These are phyloP conservation scores for Hymenoscyphus infarciens DNA, from an alignment of 2,329 filamentous ascomycete species.

Conservation along the genomic window DNA sequence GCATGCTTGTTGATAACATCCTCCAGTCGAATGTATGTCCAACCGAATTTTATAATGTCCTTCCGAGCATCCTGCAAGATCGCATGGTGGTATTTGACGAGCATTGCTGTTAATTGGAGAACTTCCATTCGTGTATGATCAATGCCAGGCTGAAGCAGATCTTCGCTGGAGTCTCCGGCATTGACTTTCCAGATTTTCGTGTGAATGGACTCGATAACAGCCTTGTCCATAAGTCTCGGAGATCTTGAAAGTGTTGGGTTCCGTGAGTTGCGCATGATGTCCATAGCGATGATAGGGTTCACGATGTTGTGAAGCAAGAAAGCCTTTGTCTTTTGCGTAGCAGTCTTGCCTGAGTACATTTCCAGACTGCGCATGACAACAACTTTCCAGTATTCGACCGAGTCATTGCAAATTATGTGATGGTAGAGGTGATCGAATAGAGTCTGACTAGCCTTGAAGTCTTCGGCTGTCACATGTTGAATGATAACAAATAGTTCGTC, in stretches of 20 bases:
- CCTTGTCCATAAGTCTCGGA: constrained; percentile 76
- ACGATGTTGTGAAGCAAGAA: constrained; percentile 90
- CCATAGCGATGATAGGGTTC: constrained; percentile 95
- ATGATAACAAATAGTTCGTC: constrained; percentile 83
- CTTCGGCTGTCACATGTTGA: constrained; percentile 76
- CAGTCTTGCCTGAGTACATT: constrained; percentile 73
- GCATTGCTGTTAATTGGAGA: constrained; percentile 87
- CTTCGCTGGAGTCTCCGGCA: constrained; percentile 75
- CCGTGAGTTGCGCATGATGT: constrained; percentile 80
- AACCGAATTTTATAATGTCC: constrained; percentile 98
- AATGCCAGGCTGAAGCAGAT: constrained; percentile 78
- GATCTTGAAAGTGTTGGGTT: constrained; percentile 52
- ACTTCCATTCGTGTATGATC: constrained; percentile 96
- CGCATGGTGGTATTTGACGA: constrained; percentile 90
- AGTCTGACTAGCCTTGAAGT: constrained; percentile 72
- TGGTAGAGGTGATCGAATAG: constrained; percentile 82
- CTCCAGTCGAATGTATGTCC: constrained; percentile 97
- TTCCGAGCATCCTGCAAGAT: constrained; percentile 90
- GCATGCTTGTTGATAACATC: constrained; percentile 99
- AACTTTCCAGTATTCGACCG: constrained; percentile 79
- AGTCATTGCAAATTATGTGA: constrained; percentile 77
- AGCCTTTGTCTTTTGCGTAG: constrained; percentile 85
- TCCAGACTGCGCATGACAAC: constrained; percentile 84
- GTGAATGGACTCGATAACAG: constrained; percentile 85
- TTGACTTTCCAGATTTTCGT: constrained; percentile 93